Percentiles rank a stretch among this genome's conserved stretches.
Evolutionary conservation across 768 basidiomycete species (phyloP).

Genomic region (Termitomyces bulborhizus): DNA sequence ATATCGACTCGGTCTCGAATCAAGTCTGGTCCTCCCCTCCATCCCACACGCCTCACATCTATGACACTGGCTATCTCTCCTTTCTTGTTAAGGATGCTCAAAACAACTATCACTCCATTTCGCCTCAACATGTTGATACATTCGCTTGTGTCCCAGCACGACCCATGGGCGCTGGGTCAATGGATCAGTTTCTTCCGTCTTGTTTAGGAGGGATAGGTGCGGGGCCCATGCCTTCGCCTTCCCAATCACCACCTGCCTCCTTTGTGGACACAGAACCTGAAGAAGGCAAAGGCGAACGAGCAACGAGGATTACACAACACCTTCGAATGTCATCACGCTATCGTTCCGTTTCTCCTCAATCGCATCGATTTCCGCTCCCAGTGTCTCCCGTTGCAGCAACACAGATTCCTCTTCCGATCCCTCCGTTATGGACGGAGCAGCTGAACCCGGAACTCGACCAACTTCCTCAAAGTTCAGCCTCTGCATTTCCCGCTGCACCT

Average conservation of each 20-base stretch:
- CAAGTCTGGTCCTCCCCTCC: constrained; percentile 45
- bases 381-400: constrained; percentile 14
- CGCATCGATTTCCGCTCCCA: constrained; percentile 35
- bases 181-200: constrained; percentile 6
- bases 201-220: constrained; percentile 2
- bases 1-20: constrained; percentile 31
- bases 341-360: constrained; percentile 56
- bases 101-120: constrained; percentile 29
- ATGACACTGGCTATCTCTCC: constrained; percentile 21
- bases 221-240: neutral
- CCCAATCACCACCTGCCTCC: constrained; percentile 10
- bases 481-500: neutral
- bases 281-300: constrained; percentile 57
- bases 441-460: neutral
- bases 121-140: constrained; percentile 15
- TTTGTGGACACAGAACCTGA: constrained; percentile 27
- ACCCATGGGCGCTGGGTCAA: constrained; percentile 10
- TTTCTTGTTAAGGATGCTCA: constrained; percentile 15
- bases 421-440: neutral
- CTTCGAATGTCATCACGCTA: constrained; percentile 50
- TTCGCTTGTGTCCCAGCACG: constrained; percentile 9
- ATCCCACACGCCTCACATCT: constrained; percentile 22
- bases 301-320: constrained; percentile 54
- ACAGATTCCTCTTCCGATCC: neutral
- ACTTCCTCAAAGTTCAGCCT: constrained; percentile 3